Evolutionary conservation across 169 alveolate species (phyloP), one percentile per base, ranked within the genome.

Genomic region (Cardiosporidium cionae): DNA sequence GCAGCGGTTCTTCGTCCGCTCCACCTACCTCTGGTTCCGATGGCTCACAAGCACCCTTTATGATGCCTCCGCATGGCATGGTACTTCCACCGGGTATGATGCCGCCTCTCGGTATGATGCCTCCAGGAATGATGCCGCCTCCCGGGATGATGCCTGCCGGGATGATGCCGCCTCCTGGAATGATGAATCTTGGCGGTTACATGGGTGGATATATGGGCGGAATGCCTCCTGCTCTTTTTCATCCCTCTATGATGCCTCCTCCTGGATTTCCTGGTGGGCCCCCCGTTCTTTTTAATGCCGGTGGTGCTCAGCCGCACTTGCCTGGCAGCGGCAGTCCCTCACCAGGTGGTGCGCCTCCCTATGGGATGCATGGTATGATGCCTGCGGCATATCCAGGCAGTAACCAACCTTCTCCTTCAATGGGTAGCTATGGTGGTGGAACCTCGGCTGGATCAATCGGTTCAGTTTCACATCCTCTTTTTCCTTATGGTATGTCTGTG

Each of bases 71-170:
- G 29, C 52, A 34, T 35, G 74, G 44, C 52, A 66, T 66, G 31
- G 52, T 53, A 32, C 58, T 53, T n/a, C 28, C 54, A 16, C 58
- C 54, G 37, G 74, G 67, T 63, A 44, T 36, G 71, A 9, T 54
- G 79, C 32, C 54, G 23, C 22, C 63, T 52, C 58, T 16, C 16
- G 58, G 58, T 44, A 16, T 16, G n/a, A n/a, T n/a, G n/a, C 52
- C 69, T 63, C 69, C 69, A n/a, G 16, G 52, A n/a, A 63, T 63
- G 69, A 63, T 35, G 76, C 81, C 0, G 69, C 70, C 34, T 25
- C 69, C 2, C 69, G 76, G 32, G 65, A 58, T 9, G 52, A 58
- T 32, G 36, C 52, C 52, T 35, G 65, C 69, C 16, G 16, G 52
- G 16, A 63, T 63, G 69, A 63, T 35, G 76, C 81, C 0, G 69